Conservation (phyloP, 345 rosid species). For the Salix caprea region DNA sequence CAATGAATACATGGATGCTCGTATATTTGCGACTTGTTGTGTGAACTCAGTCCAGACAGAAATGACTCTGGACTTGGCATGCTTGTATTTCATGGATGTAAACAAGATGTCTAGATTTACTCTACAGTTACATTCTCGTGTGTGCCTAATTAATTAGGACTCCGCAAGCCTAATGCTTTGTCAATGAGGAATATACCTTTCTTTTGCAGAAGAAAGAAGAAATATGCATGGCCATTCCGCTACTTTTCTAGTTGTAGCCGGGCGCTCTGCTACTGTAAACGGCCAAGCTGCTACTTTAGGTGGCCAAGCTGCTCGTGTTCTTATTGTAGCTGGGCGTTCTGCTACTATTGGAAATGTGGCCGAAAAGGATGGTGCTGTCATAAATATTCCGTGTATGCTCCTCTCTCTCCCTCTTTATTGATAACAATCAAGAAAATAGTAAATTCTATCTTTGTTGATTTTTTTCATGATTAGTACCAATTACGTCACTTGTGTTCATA, state of each 20-base stretch:
- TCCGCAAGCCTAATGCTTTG: slow-evolving; percentile 14
- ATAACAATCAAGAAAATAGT: neutral
- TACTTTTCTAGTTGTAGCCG: slow-evolving; percentile 39
- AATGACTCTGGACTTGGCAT: slow-evolving; percentile 1
- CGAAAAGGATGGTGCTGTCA: slow-evolving; percentile 25
- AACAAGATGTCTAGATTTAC: neutral
- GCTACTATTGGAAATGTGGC: slow-evolving; percentile 44
- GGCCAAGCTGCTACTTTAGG: slow-evolving; percentile 8
- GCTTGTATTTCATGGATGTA: neutral
- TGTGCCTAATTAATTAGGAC: slow-evolving; percentile 2
- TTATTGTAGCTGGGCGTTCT: slow-evolving; percentile 38
- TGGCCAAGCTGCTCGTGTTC: slow-evolving; percentile 25
- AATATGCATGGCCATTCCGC: slow-evolving; percentile 37
- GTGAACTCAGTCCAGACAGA: neutral
- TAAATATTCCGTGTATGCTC: slow-evolving; percentile 27
- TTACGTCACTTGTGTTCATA: neutral
- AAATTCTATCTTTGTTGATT: neutral
- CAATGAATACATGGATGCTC: neutral
- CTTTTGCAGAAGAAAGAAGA: slow-evolving; percentile 24
- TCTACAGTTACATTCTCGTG: neutral
- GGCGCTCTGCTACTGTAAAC: slow-evolving; percentile 24
- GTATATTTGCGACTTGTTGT: neutral
- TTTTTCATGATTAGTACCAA: neutral
- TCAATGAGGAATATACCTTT: slow-evolving; percentile 21
- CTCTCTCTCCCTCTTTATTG: slow-evolving; percentile 3